Evolutionary conservation across 495 filamentous ascomycete species (phyloP).

Genomic region (Neohortaea acidophila): DNA sequence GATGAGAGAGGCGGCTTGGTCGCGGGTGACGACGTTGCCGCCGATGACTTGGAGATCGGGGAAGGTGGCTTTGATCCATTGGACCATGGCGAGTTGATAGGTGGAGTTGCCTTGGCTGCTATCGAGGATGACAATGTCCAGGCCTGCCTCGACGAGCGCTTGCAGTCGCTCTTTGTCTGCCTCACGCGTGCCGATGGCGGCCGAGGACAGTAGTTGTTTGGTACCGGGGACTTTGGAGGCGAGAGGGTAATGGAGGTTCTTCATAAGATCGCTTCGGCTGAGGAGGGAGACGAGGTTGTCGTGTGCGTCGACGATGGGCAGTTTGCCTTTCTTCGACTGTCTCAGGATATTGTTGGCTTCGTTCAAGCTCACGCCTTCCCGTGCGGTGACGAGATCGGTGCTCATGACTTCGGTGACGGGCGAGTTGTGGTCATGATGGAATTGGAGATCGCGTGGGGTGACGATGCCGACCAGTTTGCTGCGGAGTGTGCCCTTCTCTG

Average conservation of each 20-base stretch:
- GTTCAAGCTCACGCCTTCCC: slow-evolving; percentile 62
- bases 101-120: slow-evolving; percentile 93
- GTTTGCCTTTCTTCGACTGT: slow-evolving; percentile 96
- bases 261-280: slow-evolving; percentile 92
- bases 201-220: slow-evolving; percentile 93
- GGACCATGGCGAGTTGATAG: slow-evolving; percentile 94
- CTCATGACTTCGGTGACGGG: slow-evolving; percentile 88
- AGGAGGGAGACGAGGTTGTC: slow-evolving; percentile 89
- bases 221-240: slow-evolving; percentile 94
- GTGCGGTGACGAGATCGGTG: slow-evolving; percentile 83
- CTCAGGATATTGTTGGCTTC: slow-evolving; percentile 90
- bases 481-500: slow-evolving; percentile 82
- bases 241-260: slow-evolving; percentile 93
- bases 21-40: slow-evolving; percentile 92
- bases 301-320: slow-evolving; percentile 79
- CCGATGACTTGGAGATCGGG: slow-evolving; percentile 85
- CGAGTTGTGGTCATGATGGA: slow-evolving; percentile 53
- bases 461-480: slow-evolving; percentile 95
- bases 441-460: slow-evolving; percentile 94
- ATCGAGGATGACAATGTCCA: slow-evolving; percentile 93
- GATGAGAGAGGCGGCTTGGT: slow-evolving; percentile 84
- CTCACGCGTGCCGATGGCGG: slow-evolving; percentile 85
- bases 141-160: slow-evolving; percentile 80
- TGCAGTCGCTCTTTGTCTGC: slow-evolving; percentile 78
- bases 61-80: slow-evolving; percentile 76